A percentile compares a stretch with the other conserved stretches of the same genome.
phyloP scores from a whole-genome alignment of 2,329 filamentous ascomycete species.

The Arthrobotrys sphaeroides region DNA sequence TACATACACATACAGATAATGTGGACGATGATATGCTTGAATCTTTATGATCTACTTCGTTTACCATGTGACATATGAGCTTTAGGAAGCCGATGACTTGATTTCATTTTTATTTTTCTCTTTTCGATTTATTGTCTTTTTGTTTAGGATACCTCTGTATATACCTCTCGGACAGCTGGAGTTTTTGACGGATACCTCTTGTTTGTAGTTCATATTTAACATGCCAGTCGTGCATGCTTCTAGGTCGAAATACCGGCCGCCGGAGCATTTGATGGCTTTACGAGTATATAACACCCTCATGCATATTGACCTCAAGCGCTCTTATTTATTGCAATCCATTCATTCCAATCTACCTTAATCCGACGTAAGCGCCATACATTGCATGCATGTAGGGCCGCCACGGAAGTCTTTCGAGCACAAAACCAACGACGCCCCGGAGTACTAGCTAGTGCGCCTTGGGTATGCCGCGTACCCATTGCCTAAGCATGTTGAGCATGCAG shows the following conservation, averaged over 20 bases:
- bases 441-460: too few species aligned
- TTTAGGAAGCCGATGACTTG: neutral
- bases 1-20: neutral
- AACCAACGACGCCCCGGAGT: too few species aligned
- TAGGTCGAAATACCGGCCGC: neutral
- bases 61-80: neutral
- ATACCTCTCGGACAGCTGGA: slow-evolving; percentile 18
- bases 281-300: slow-evolving; percentile 16
- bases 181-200: slow-evolving; percentile 16
- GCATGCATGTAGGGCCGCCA: too few species aligned
- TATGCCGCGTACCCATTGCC: too few species aligned
- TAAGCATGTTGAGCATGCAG: too few species aligned
- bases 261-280: slow-evolving; percentile 12
- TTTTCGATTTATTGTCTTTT: neutral
- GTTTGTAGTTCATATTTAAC: neutral
- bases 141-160: slow-evolving; percentile 21
- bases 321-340: neutral
- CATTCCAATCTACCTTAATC: neutral
- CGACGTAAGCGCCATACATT: too few species aligned
- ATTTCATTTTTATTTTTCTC: neutral
- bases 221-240: neutral
- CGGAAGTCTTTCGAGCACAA: too few species aligned
- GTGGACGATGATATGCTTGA: neutral
- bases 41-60: neutral
- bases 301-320: slow-evolving; percentile 2